Evolutionary conservation across 495 filamentous ascomycete species (phyloP).

Genomic region (Talaromyces wortmannii): DNA sequence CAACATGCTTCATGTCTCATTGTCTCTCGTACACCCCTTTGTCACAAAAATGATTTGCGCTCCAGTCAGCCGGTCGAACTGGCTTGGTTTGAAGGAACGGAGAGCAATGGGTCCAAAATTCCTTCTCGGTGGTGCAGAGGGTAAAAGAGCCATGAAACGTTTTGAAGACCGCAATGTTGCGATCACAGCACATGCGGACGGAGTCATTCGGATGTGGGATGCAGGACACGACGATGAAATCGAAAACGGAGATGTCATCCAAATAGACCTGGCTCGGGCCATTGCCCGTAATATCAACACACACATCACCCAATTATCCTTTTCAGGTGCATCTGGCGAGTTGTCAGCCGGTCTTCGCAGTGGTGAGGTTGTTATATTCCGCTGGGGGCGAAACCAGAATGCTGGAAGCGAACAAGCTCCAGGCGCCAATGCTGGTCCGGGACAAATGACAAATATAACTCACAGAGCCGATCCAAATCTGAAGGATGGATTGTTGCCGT

Average conservation of each 20-base stretch:
- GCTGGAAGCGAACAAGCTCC: constrained; percentile 49
- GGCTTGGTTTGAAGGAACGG: constrained; percentile 83
- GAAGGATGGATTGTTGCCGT: constrained; percentile 74
- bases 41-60: constrained; percentile 61
- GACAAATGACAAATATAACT: constrained; percentile 63
- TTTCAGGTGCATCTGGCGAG: constrained; percentile 74
- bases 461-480: constrained; percentile 71
- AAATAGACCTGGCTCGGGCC: constrained; percentile 82
- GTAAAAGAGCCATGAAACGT: constrained; percentile 56
- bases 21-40: constrained; percentile 85
- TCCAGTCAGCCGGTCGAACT: constrained; percentile 64
- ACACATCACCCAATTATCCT: constrained; percentile 64
- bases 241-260: constrained; percentile 74
- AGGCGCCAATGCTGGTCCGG: constrained; percentile 43
- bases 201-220: constrained; percentile 85
- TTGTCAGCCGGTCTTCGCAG: constrained; percentile 71
- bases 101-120: constrained; percentile 67
- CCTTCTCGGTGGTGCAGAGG: constrained; percentile 68
- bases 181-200: constrained; percentile 79
- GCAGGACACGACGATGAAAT: constrained; percentile 85
- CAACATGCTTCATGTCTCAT: constrained; percentile 77
- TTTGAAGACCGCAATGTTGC: constrained; percentile 77
- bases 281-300: constrained; percentile 73
- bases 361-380: constrained; percentile 81
- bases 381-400: constrained; percentile 74